These are phyloP conservation scores for Podospora pseudoanserina DNA, from an alignment of 495 filamentous ascomycete species.

Conservation along the genomic window DNA sequence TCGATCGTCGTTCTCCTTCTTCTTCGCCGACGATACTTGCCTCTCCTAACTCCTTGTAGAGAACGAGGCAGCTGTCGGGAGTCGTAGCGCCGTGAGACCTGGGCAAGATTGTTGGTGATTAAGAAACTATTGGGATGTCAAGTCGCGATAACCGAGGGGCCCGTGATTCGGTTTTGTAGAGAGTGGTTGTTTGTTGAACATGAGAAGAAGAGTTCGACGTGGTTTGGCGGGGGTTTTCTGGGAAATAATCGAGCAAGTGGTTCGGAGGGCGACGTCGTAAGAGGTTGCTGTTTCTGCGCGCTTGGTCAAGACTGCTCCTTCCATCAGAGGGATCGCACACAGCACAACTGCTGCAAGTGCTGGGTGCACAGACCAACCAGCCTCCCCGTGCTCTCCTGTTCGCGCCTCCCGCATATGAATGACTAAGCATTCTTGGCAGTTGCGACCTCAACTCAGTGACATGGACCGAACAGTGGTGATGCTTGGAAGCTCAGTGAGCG, in stretches of 20 bases:
- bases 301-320: background rate
- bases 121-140: background rate
- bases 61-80: background rate
- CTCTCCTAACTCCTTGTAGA: background rate
- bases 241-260: background rate
- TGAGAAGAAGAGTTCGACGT: background rate
- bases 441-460: background rate
- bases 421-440: slow-evolving; percentile 15
- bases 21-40: background rate
- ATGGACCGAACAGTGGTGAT: background rate
- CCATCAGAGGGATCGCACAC: background rate
- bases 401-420: background rate
- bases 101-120: background rate
- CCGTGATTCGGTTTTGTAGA: background rate
- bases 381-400: background rate
- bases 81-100: background rate
- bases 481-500: background rate
- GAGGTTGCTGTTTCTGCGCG: background rate
- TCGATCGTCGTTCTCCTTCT: background rate
- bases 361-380: slow-evolving; percentile 12
- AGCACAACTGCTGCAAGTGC: background rate
- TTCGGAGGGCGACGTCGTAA: background rate
- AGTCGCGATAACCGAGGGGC: background rate
- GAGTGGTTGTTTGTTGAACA: background rate
- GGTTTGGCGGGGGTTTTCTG: background rate